Conservation (phyloP, 306 rosid genomes). For the Dryas alaskensis region DNA sequence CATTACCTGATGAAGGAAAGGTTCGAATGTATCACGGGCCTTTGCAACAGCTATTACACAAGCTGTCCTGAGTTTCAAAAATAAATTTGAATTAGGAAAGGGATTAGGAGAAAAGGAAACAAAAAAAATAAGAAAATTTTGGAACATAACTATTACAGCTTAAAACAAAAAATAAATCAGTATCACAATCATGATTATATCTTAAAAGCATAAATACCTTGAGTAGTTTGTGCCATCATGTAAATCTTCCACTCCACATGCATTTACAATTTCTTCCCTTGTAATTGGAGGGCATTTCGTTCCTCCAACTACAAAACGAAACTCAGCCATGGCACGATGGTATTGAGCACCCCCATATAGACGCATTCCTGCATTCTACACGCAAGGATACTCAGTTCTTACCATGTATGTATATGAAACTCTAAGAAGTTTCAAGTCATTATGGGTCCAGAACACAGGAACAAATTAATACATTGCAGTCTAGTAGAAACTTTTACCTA, state of each 20-base stretch:
- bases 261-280: slow-evolving; percentile 93
- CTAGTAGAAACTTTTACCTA: not conserved
- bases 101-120: not conserved
- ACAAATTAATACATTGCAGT: not conserved
- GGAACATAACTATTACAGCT: not conserved
- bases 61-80: slow-evolving; percentile 69
- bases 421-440: not conserved
- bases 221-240: slow-evolving; percentile 98
- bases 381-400: not conserved
- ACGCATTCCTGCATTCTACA: slow-evolving; percentile 96
- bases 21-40: slow-evolving; percentile 96
- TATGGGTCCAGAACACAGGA: not conserved
- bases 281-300: slow-evolving; percentile 94
- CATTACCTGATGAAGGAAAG: slow-evolving; percentile 88
- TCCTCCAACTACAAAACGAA: slow-evolving; percentile 97
- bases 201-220: slow-evolving; percentile 47
- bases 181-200: not conserved
- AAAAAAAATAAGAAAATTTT: not conserved
- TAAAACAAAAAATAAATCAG: not conserved
- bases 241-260: slow-evolving; percentile 98
- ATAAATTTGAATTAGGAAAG: not conserved
- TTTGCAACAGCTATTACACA: slow-evolving; percentile 97
- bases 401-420: not conserved
- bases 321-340: slow-evolving; percentile 99
- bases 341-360: slow-evolving; percentile 99